Evolutionary conservation across 176 grass and related monocot genomes (phyloP), one percentile per base, ranked within the genome.

Genomic region (Secale cereale): DNA sequence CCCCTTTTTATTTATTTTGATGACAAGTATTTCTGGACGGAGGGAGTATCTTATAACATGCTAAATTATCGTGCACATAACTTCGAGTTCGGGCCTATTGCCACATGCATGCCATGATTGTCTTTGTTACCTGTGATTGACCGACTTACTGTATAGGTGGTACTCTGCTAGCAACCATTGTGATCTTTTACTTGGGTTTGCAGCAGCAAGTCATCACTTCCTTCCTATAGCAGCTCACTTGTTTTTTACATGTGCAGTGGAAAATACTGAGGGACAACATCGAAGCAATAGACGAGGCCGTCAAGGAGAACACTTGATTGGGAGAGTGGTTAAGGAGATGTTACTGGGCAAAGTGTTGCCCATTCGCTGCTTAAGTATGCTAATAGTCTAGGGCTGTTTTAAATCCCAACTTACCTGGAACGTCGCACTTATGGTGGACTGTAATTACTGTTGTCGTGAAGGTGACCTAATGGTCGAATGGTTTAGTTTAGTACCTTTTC

Each of bases 231-330:
- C 9, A 25, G 12, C 22, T 65, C 28, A 15, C 22, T 74, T 14
- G 16, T 59, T 74, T 75, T 77, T 75, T 62, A 48, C 35, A 22
- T 60, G 25, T 76, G 75, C 67, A 90, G 89, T 90, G 89, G 89
- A 80, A 90, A 10, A 40, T 87, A 75, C 6, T 90, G 80, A 87
- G 67, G 59, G 89, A 87, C 17, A 90, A 84, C 16, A 90, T 87
- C 60, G 61, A 90, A 39, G 59, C 59, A 43, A 90, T 90, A 83
- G 85, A 90, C 0, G 85, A 87, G 29, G 89, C 80, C 6, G 6
- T 90, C 60, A 83, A 90, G 85, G 89, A 90, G 60, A 87, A 80
- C 16, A 27, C 68, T 5, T 87, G 60, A 90, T 69, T 31, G 1
- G 59, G 29, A 15, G 29, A 60, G 79, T 13, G 0, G 0, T 11